Conservation (phyloP, 2,329 filamentous ascomycete genomes). For the Penicillium sp. region DNA sequence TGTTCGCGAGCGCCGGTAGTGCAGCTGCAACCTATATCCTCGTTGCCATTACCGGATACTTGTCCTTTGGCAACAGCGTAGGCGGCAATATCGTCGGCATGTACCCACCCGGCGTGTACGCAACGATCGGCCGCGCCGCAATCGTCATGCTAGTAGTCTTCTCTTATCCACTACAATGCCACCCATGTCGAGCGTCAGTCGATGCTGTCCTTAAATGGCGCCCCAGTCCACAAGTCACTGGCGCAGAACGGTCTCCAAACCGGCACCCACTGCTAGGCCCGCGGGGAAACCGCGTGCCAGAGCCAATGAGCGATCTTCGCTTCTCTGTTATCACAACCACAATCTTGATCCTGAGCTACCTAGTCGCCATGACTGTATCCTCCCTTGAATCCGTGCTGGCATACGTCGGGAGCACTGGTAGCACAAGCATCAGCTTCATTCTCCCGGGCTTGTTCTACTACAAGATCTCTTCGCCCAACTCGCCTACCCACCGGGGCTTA, state of each 20-base stretch:
- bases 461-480: conserved; percentile 91
- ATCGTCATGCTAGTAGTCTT: conserved; percentile 97
- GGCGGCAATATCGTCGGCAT: conserved; percentile 91
- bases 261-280: conserved; percentile 45
- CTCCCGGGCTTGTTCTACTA: conserved; percentile 96
- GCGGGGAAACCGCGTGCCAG: conserved; percentile 46
- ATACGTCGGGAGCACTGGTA: conserved; percentile 92
- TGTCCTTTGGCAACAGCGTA: conserved; percentile 89
- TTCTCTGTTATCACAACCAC: conserved; percentile 87
- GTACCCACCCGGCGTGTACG: conserved; percentile 76
- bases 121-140: conserved; percentile 89
- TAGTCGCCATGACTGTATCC: conserved; percentile 85
- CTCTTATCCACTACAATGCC: conserved; percentile 91
- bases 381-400: conserved; percentile 88
- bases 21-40: conserved; percentile 85
- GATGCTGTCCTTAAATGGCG: conserved; percentile 95
- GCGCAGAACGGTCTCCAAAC: conserved; percentile 46
- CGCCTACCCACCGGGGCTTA: conserved; percentile 78
- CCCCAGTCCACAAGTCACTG: conserved; percentile 49
- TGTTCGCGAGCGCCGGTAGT: conserved; percentile 79
- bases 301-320: conserved; percentile 77
- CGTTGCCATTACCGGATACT: conserved; percentile 90
- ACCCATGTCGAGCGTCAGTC: conserved; percentile 91
- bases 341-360: conserved; percentile 81
- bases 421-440: conserved; percentile 95